Percentiles rank a stretch among this genome's conserved stretches.
These are phyloP conservation scores for Diatrype stigma DNA, from an alignment of 2,329 filamentous ascomycete genomes.

Conservation along the genomic window DNA sequence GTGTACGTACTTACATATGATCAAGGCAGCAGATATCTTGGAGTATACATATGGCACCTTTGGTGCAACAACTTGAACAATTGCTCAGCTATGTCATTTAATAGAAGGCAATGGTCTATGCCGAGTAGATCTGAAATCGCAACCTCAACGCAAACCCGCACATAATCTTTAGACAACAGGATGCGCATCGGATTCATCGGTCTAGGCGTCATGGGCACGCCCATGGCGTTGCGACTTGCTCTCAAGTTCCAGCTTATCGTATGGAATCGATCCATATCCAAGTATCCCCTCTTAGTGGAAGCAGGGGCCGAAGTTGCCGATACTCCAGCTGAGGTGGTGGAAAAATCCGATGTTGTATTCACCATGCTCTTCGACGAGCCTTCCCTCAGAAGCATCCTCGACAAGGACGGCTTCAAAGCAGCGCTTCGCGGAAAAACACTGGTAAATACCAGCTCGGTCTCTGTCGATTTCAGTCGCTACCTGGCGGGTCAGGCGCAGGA, in stretches of 20 bases:
- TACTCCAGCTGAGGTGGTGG: slow-evolving; percentile 20
- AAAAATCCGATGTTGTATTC: slow-evolving; percentile 26
- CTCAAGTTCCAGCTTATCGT: slow-evolving; percentile 22
- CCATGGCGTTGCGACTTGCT: slow-evolving; percentile 30
- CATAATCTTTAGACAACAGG: no score
- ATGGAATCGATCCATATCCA: slow-evolving; percentile 27
- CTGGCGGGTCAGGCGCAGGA: slow-evolving; percentile 17
- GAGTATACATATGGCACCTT: no score
- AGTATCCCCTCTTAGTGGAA: slow-evolving; percentile 17
- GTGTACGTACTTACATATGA: no score
- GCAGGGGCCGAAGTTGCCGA: slow-evolving; percentile 19
- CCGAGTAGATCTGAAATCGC: no score
- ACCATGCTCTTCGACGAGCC: slow-evolving; percentile 27
- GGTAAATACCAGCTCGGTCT: slow-evolving; percentile 28
- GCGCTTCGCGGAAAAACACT: slow-evolving; percentile 27
- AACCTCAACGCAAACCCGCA: no score
- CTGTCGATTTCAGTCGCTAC: slow-evolving; percentile 19
- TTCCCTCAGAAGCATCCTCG: slow-evolving; percentile 21
- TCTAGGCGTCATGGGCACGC: slow-evolving; percentile 28
- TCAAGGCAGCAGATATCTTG: no score
- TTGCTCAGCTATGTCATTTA: no score
- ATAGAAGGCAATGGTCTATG: no score
- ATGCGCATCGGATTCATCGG: slow-evolving; percentile 27
- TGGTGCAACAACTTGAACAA: no score
- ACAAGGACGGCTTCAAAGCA: slow-evolving; percentile 14